Evolutionary conservation across 2,329 filamentous ascomycete genomes (phyloP), one percentile per base, ranked within the genome.

Genomic region (Coniosporium tulheliwenetii): DNA sequence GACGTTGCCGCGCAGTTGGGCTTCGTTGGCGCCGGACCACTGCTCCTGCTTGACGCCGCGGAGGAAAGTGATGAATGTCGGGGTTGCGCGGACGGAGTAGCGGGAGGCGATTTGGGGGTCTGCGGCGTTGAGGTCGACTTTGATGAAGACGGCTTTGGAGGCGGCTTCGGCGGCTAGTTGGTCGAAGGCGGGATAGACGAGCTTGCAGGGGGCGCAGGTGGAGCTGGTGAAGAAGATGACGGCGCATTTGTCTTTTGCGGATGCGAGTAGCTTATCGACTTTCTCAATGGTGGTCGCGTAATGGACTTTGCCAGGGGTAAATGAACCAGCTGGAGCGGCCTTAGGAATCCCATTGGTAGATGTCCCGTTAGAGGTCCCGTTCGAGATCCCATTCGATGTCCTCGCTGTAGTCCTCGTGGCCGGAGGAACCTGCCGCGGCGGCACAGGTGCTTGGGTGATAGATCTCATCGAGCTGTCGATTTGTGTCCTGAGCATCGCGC

Each of bases 221-320:
- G 81, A 75, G 3, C 85, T 93, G 0, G 89, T 95, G 63, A 96
- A 96, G 66, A 95, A 95, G 42, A 95, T 71, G 32, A 89, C 74
- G 0, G 84, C 84, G 44, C 80, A 85, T 1, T 81, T 78, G 5
- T 71, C 67, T 26, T 68, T 67, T 0, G 82, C 81, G 1, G 64
- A 62, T 1, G 63, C 56, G 5, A 91, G 64, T 1, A 79, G 61
- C 13, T 62, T 62, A 32, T 85, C 70, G 1, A 91, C 61, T 26
- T 79, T 72, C 5, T 62, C 58, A 4, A 79, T 58, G 15, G 64
- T 75, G 19, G 68, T 73, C 7, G 79, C 71, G 43, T 73, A 71
- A 43, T 73, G 71, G 13, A 93, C 82, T 30, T 60, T 64, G 3
- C 67, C 67, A 14, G 52, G 51, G n/a, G 34, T 2, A 12, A 15